Base-by-base conservation (phyloP, 2,329 filamentous ascomycete genomes). In the Colletotrichum melonis region DNA sequence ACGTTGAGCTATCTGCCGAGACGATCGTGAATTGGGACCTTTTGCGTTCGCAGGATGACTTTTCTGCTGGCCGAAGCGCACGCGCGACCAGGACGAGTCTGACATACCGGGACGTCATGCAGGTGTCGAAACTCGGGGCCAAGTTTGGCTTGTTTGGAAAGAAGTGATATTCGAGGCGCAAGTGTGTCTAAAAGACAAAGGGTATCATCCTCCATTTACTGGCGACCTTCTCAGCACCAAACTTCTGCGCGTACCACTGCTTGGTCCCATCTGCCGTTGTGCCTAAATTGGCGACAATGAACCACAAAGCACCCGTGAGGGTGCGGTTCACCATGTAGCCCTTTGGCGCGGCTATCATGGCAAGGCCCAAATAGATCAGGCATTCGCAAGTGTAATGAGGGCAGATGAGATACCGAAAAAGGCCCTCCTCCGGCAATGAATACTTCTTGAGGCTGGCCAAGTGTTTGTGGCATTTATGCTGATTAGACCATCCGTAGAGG, bases 311-410 rank as follows among this genome's bases (percentile, higher is more conserved):
- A 69, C 90, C 90, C 46, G 93, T 78, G 56, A 98, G 81, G 0
- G 95, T 96, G 80, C 85, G 89, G 82, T 98, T 98, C 72, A 94
- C 81, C 68, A 89, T 75, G 38, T 86, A 82, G 12, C 91, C 93
- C 8, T 84, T 78, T 0, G 95, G 95, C 1, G 95, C 95, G 35
- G 92, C 91, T 52, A 93, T 81, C 58, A 97, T 83, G 3, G 94
- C 89, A 76, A 99, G 84, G n/a, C 92, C 89, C 24, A 95, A 80
- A 81, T 99, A 98, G 72, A 98, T 90, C 54, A 93, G 80, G 79
- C 94, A 95, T 84, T 98, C 97, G 78, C 93, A 94, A 4, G 93
- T 93, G 82, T 98, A 99, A 83, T 99, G 97, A 22, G 97, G 95
- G 77, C 94, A 97, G 52, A 98, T 84, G 26, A 97, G 82, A 70